Evolutionary conservation across 176 grass and related monocot species (phyloP), one percentile per base, ranked within the genome.

Genomic region (Otatea glauca): DNA sequence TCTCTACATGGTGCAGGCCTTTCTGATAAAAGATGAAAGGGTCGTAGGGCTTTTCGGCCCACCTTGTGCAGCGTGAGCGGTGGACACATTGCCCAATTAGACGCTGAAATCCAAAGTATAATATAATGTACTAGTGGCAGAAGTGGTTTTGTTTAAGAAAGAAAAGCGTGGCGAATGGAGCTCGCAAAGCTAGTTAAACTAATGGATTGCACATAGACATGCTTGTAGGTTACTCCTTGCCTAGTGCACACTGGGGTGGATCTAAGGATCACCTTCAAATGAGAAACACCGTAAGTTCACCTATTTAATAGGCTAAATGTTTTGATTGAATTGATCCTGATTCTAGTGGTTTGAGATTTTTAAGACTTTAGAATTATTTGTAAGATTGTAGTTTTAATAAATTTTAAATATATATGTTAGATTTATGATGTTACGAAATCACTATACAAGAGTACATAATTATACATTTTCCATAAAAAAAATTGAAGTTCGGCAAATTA

Each of bases 151-250:
- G 63, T 70, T 81, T 81, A 70, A 47, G 23, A 68, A 42, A 69
- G 39, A 81, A 81, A 81, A 81, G 78, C 65, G 70, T 89, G 70
- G 88, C 51, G 82, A 65, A 77, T 63, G 47, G 45, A 20, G 77
- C 8, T 42, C 60, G 88, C 82, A 29, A 23, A 43, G 43, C 41
- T 74, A 51, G 18, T 34, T 62, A 9, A 24, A n/a, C 3, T 14
- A 47, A 48, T 48, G 50, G 50, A 75, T 16, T 13, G n/a, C 8
- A 75, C 9, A n/a, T 21, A 32, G 0, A 54, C 60, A 25, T 41
- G 14, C 60, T 51, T 66, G 5, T 53, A 66, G 45, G 60, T 12
- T 12, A 15, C 21, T 60, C 49, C 70, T 41, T 32, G 81, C 65
- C 70, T 64, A 51, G 67, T 7, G 56, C 56, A 74, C 34, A 29